Evolutionary conservation across 257 asterid genomes (phyloP).

Genomic region (Salvia hispanica): DNA sequence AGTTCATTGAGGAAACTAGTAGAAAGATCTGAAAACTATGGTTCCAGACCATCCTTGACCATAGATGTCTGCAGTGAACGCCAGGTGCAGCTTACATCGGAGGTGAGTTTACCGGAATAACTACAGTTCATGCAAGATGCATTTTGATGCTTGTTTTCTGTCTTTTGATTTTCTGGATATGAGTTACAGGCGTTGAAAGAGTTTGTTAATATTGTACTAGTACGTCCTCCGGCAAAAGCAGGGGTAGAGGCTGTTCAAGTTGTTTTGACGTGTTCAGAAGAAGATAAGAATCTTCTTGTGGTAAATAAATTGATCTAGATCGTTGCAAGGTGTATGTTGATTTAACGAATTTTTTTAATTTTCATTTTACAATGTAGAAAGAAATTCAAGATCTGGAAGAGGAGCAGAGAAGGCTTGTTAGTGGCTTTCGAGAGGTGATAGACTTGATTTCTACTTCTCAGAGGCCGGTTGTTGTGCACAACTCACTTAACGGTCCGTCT

Average conservation of each 20-base stretch:
- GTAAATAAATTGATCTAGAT: constrained; percentile 41
- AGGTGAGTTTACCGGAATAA: constrained; percentile 48
- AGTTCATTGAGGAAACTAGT: constrained; percentile 67
- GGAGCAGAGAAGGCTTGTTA: constrained; percentile 53
- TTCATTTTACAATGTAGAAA: constrained; percentile 47
- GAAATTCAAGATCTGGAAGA: constrained; percentile 64
- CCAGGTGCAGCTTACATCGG: constrained; percentile 69
- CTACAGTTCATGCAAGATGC: constrained; percentile 2
- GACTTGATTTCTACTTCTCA: constrained; percentile 78
- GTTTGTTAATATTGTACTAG: constrained; percentile 60
- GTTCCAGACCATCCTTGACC: constrained; percentile 79
- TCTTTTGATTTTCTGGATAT: constrained; percentile 31
- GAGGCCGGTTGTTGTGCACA: constrained; percentile 83
- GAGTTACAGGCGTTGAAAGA: constrained; percentile 61
- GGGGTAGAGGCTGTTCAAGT: constrained; percentile 61
- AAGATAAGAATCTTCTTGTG: constrained; percentile 70
- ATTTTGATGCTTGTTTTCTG: constrained; percentile 22
- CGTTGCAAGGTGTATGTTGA: constrained; percentile 21
- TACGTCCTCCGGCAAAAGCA: constrained; percentile 54
- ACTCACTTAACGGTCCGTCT: constrained; percentile 73
- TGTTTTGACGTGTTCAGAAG: constrained; percentile 73
- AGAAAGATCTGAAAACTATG: constrained; percentile 62
- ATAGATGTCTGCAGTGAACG: constrained; percentile 82
- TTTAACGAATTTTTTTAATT: constrained; percentile 24
- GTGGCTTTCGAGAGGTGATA: constrained; percentile 90